phyloP scores from a whole-genome alignment of 208 protist species.

The Crithidia acanthocephali region DNA sequence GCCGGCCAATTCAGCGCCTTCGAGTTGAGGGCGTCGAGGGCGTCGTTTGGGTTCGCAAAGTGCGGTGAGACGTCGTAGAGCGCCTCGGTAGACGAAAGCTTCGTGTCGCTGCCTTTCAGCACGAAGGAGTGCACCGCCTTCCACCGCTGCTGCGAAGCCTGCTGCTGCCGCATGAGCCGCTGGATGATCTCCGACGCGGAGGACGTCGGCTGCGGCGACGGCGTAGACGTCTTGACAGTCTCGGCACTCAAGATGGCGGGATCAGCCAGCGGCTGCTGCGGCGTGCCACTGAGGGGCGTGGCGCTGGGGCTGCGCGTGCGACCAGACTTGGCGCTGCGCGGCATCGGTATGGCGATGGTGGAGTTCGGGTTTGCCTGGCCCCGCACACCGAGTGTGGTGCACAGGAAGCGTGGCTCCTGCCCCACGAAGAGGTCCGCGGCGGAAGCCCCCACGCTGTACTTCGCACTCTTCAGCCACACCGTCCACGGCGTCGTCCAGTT shows the following conservation, averaged over 20 bases:
- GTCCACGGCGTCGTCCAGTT: constrained; percentile 52
- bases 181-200: constrained; percentile 34
- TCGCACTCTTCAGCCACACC: constrained; percentile 75
- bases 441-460: constrained; percentile 49
- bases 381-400: constrained; percentile 43
- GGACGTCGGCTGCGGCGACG: constrained; percentile 29
- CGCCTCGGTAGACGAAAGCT: constrained; percentile 57
- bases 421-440: constrained; percentile 42
- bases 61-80: constrained; percentile 66
- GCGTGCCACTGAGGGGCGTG: constrained; percentile 28
- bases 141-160: constrained; percentile 48
- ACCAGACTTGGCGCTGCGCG: constrained; percentile 74
- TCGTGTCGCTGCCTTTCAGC: constrained; percentile 76
- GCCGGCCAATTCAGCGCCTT: constrained; percentile 75
- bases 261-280: constrained; percentile 57
- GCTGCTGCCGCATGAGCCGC: constrained; percentile 48
- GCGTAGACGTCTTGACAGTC: constrained; percentile 41
- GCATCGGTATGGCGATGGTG: constrained; percentile 84
- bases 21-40: constrained; percentile 73
- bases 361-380: constrained; percentile 31
- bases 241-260: constrained; percentile 83
- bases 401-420: constrained; percentile 48
- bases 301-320: constrained; percentile 60
- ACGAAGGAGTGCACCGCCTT: constrained; percentile 52
- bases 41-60: constrained; percentile 61